Evolutionary conservation across 352 stramenopile genomes (phyloP).

Genomic region (Pythium phragmiticola): DNA sequence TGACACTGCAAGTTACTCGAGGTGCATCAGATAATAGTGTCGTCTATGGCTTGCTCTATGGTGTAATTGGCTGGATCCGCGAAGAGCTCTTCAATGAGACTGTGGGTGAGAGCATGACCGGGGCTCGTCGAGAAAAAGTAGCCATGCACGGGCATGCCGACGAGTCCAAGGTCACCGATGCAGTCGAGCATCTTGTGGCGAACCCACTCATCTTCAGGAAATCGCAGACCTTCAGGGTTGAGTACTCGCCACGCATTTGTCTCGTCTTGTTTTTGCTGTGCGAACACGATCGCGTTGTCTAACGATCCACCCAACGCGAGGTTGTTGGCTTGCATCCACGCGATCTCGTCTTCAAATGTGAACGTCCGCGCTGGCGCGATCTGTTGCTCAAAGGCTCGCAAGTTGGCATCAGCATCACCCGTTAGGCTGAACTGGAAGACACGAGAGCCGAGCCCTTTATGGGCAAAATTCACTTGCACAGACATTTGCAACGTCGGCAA

Average conservation of each 20-base stretch:
- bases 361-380: slow-evolving; percentile 64
- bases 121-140: slow-evolving; percentile 70
- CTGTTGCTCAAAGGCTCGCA: slow-evolving; percentile 31
- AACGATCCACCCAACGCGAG: slow-evolving; percentile 61
- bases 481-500: slow-evolving; percentile 47
- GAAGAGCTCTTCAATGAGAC: slow-evolving; percentile 51
- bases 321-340: slow-evolving; percentile 48
- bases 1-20: too few relatives aligned
- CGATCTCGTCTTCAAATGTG: slow-evolving; percentile 72
- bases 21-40: neutral
- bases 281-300: slow-evolving; percentile 69
- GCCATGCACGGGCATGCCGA: slow-evolving; percentile 53
- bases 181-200: slow-evolving; percentile 78
- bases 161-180: slow-evolving; percentile 59
- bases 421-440: slow-evolving; percentile 42
- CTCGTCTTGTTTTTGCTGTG: neutral
- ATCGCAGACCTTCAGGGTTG: slow-evolving; percentile 54
- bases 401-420: slow-evolving; percentile 31
- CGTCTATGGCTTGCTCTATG: neutral
- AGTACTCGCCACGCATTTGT: slow-evolving; percentile 21
- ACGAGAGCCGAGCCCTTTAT: slow-evolving; percentile 49
- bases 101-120: slow-evolving; percentile 62
- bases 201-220: slow-evolving; percentile 55
- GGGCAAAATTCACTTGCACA: slow-evolving; percentile 69
- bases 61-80: slow-evolving; percentile 46